Evolutionary conservation across 2,329 filamentous ascomycete species (phyloP), one percentile per base, ranked within the genome.

Genomic region (Botrytis fabae): DNA sequence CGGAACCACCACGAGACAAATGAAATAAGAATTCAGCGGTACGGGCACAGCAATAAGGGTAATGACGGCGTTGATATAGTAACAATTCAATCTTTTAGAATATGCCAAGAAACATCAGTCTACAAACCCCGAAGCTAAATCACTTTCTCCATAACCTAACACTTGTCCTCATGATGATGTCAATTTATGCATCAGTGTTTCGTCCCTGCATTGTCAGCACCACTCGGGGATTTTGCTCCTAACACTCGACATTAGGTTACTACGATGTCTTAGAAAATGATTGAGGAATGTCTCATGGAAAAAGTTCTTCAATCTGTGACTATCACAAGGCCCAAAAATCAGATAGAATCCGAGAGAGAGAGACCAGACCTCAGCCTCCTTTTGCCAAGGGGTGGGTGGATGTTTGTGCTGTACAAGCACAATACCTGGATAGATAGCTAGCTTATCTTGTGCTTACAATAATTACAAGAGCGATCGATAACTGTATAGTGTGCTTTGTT

Each of bases 121-220:
- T 40, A 10, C 38, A 57, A 57, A 54, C 12, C 64, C 46, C 35
- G 54, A 22, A 38, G 22, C 38, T 42, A 40, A 57, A 28, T 22
- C 35, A 54, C n/a, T 51, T 51, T 51, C 63, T 25, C 25, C 46
- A 40, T 48, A 25, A 18, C 62, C 14, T 54, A 28, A 40, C 62
- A 40, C 32, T 51, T 48, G 44, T 51, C 22, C 22, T 32, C 63
- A 38, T 46, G 14, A 32, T 64, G 57, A 70, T 35, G 57, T 63
- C n/a, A 22, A 48, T 63, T 40, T 18, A 70, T 70, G 69, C 69
- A 42, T 57, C 48, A 25, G 35, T 42, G 35, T 38, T 57, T 28
- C 32, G 65, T 59, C 65, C 65, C 65, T 69, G 65, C 64, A 61
- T 57, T 62, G 44, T 71, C 69, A 71, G 69, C 69, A 71, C 59